Evolutionary conservation across 73 alveolate genomes (phyloP).

Genomic region (Loxodes magnus): DNA sequence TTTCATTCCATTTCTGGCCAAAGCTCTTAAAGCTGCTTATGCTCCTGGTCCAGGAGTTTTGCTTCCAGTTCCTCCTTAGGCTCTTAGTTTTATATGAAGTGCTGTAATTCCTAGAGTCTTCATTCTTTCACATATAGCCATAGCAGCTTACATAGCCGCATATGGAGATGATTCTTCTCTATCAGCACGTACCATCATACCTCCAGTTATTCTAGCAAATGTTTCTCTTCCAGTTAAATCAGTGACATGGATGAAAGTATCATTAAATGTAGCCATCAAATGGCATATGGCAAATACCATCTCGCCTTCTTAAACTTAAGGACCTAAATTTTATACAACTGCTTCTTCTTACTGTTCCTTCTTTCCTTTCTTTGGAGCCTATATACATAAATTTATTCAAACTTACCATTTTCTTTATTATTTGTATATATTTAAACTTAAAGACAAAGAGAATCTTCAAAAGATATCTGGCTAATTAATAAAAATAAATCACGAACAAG

Average conservation of each 20-base stretch:
- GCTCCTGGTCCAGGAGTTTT: slow-evolving; percentile 96
- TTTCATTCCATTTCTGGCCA: slow-evolving; percentile 96
- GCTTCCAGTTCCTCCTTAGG: slow-evolving; percentile 95
- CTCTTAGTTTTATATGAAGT: slow-evolving; percentile 95
- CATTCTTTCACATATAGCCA: slow-evolving; percentile 83
- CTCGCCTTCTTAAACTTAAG: too few relatives aligned
- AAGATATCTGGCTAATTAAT: too few relatives aligned
- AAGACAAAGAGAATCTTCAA: too few relatives aligned
- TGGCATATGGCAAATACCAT: slow-evolving; percentile 10
- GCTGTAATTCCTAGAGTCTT: slow-evolving; percentile 91
- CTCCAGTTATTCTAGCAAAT: slow-evolving; percentile 96
- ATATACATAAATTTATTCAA: too few relatives aligned
- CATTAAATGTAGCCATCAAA: slow-evolving; percentile 79
- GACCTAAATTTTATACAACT: too few relatives aligned
- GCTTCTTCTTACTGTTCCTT: too few relatives aligned
- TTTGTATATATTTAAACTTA: too few relatives aligned
- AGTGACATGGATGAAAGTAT: slow-evolving; percentile 97
- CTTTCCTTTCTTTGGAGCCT: too few relatives aligned
- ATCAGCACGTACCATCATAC: slow-evolving; percentile 97
- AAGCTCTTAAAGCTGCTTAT: slow-evolving; percentile 98
- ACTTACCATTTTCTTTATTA: too few relatives aligned
- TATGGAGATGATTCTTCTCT: slow-evolving; percentile 99
- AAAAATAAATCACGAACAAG: too few relatives aligned
- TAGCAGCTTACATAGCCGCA: slow-evolving; percentile 99
- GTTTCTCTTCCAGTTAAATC: slow-evolving; percentile 99